phyloP scores from a whole-genome alignment of 306 rosid genomes.

The Pterocarpus santalinus region DNA sequence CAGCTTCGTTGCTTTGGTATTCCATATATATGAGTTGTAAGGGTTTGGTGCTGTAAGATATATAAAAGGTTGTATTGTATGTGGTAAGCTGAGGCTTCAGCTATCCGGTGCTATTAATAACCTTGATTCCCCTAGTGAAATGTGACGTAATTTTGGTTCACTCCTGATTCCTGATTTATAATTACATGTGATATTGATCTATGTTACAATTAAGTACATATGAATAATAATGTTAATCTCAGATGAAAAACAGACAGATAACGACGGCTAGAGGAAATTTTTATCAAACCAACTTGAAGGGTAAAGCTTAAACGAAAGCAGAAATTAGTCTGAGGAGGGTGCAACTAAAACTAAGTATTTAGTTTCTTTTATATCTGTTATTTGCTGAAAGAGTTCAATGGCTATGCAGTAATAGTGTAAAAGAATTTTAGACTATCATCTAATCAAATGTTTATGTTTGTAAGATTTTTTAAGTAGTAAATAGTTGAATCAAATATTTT shows the following conservation, averaged over 20 bases:
- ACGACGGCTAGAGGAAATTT: not conserved
- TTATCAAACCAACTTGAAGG: not conserved
- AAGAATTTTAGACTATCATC: too few species aligned
- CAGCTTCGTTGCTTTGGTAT: not conserved
- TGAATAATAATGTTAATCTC: not conserved
- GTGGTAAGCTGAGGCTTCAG: not conserved
- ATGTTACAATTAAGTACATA: not conserved
- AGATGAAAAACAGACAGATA: not conserved
- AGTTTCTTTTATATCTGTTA: too few species aligned
- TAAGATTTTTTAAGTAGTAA: too few species aligned
- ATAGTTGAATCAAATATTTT: too few species aligned
- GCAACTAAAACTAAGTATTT: too few species aligned
- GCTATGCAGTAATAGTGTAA: too few species aligned
- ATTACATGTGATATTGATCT: not conserved
- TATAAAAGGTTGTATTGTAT: not conserved
- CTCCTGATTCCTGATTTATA: not conserved
- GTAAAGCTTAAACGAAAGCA: too few species aligned
- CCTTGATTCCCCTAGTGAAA: not conserved
- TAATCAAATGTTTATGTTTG: too few species aligned
- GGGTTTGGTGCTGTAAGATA: conserved; percentile 36
- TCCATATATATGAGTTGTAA: not conserved
- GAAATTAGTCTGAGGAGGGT: too few species aligned
- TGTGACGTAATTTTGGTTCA: not conserved
- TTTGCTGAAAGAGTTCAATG: too few species aligned
- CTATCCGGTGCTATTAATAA: not conserved